Evolutionary conservation across 805 yeast genomes (phyloP), one percentile per base, ranked within the genome.

Genomic region (Henningerozyma blattae): DNA sequence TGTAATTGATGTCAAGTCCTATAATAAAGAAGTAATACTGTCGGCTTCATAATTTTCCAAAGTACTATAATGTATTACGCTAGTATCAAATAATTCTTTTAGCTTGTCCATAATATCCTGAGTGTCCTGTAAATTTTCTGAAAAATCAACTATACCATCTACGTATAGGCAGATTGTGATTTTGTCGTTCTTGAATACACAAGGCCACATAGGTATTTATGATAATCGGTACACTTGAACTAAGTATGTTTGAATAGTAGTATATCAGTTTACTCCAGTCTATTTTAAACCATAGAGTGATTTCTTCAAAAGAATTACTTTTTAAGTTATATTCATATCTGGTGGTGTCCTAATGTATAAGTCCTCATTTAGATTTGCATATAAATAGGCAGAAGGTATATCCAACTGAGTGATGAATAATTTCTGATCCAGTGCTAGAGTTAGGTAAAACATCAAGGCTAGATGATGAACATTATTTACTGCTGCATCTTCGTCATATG

Each of bases 401-500:
- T 40, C 41, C 10, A 36, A 17, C 32, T 39, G 38, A 8, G 34
- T 32, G 6, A 39, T 19, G 15, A 22, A 30, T 22, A 27, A 18
- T 4, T 27, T 22, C 15, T 27, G 31, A 14, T 32, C 37, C 18
- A 40, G 18, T 12, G 40, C 34, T 3, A 18, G 3, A 10, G 43
- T 24, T 20, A 43, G 15, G 13, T 36, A 33, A 10, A 36, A 30
- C 41, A 36, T 39, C 22, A 37, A 15, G n/a, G 42, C 43, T 24
- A 41, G 28, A 33, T 41, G 42, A 14, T 36, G 40, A 3, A 39
- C 38, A 2, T 41, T 38, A 16, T 31, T 33, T 3, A 40, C 10
- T 14, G 15, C 22, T 3, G 37, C 28, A 16, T 40, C 35, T 22
- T 34, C 22, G 19, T 37, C 28, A 32, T 31, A 37, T n/a, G 43